These are phyloP conservation scores for Psilocybe cyanescens DNA, from an alignment of 768 basidiomycete genomes.

Conservation along the genomic window DNA sequence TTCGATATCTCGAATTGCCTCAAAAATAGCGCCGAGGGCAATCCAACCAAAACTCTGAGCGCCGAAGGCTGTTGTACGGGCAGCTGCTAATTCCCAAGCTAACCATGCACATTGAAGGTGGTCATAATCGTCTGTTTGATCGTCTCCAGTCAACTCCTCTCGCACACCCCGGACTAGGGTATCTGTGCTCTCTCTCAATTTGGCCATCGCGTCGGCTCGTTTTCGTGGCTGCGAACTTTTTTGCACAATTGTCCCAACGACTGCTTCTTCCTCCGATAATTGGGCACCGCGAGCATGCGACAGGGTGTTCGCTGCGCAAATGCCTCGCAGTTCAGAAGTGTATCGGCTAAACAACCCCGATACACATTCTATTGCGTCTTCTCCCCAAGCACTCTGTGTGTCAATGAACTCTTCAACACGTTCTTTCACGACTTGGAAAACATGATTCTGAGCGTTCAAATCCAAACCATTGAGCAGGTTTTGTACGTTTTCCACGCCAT, in stretches of 20 bases:
- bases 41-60: conserved; percentile 68
- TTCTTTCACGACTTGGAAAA: conserved; percentile 22
- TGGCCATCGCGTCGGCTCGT: conserved; percentile 55
- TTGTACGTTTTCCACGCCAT: conserved; percentile 22
- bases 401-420: conserved; percentile 37
- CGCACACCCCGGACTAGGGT: conserved; percentile 53
- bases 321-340: conserved; percentile 46
- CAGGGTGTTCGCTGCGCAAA: conserved; percentile 51
- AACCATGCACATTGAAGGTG: conserved; percentile 55
- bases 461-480: conserved; percentile 19
- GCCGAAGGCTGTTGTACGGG: conserved; percentile 48
- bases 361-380: conserved; percentile 31
- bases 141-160: conserved; percentile 54
- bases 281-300: conserved; percentile 42
- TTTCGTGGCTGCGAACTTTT: conserved; percentile 61
- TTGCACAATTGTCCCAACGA: conserved; percentile 68
- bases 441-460: conserved; percentile 9
- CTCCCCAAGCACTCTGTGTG: conserved; percentile 21
- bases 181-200: conserved; percentile 58
- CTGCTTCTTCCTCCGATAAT: conserved; percentile 65
- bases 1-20: conserved; percentile 51
- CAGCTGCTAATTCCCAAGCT: conserved; percentile 49
- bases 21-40: conserved; percentile 60
- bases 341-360: conserved; percentile 44
- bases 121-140: conserved; percentile 39